Evolutionary conservation across 2,329 filamentous ascomycete species (phyloP).

Genomic region (Trichoderma brevicompactum): DNA sequence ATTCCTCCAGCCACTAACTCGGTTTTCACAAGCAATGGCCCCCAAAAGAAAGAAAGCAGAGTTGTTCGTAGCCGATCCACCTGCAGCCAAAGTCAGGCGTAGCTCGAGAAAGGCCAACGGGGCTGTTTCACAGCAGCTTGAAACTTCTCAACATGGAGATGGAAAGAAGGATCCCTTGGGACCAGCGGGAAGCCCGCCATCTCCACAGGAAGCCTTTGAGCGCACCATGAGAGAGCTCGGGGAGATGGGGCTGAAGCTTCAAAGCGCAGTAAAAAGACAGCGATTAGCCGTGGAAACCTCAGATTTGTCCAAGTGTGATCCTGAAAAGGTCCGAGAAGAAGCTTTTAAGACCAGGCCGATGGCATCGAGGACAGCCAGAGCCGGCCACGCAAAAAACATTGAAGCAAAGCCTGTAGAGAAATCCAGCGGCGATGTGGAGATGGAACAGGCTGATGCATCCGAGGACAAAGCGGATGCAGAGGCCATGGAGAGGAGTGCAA

Average conservation of each 20-base stretch:
- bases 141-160: not conserved
- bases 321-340: slow-evolving; percentile 21
- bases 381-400: not conserved
- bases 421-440: slow-evolving; percentile 31
- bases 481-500: slow-evolving; percentile 44
- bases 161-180: not conserved
- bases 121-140: slow-evolving; percentile 25
- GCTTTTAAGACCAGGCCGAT: not conserved
- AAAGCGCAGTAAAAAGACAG: slow-evolving; percentile 50
- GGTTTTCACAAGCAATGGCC: slow-evolving; percentile 39
- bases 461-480: slow-evolving; percentile 33
- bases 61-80: slow-evolving; percentile 33
- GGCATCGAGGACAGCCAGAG: not conserved
- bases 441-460: slow-evolving; percentile 33
- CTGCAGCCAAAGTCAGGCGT: slow-evolving; percentile 35
- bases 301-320: slow-evolving; percentile 29
- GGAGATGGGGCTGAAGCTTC: slow-evolving; percentile 55
- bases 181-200: not conserved
- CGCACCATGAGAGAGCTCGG: slow-evolving; percentile 51
- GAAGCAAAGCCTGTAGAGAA: not conserved
- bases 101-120: slow-evolving; percentile 37
- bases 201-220: slow-evolving; percentile 41
- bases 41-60: slow-evolving; percentile 46
- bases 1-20: not conserved
- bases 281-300: slow-evolving; percentile 53